Percentiles rank a stretch among this genome's conserved stretches.
Evolutionary conservation across 176 grass and related monocot genomes (phyloP).

Genomic region (Chrysopogon serrulatus): DNA sequence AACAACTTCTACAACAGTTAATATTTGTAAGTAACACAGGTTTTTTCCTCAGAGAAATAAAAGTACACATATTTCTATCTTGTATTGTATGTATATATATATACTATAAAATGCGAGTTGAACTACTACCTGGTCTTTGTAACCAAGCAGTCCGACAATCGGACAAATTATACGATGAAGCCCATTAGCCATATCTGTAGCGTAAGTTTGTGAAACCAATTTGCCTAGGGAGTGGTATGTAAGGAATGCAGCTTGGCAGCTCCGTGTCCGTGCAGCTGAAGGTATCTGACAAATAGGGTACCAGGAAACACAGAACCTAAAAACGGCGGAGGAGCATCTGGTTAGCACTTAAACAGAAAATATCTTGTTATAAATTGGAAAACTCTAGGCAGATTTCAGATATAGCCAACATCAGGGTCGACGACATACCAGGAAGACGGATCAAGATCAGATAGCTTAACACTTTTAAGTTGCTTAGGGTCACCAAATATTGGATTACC

Average conservation of each 20-base stretch:
- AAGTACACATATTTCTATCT: not conserved
- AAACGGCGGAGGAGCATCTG: not conserved
- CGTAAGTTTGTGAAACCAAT: constrained; percentile 29
- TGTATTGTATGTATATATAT: not conserved
- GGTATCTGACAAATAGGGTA: constrained; percentile 49
- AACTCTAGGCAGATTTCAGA: not conserved
- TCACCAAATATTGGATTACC: constrained; percentile 31
- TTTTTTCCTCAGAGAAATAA: not conserved
- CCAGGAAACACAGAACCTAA: constrained; percentile 48
- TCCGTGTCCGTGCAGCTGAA: constrained; percentile 9
- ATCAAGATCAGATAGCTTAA: constrained; percentile 38
- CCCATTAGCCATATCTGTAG: not conserved
- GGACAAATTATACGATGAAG: constrained; percentile 10
- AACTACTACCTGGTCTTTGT: constrained; percentile 46
- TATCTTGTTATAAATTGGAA: not conserved
- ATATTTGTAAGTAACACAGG: not conserved
- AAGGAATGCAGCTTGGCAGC: constrained; percentile 24
- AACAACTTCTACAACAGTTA: not conserved
- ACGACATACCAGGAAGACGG: constrained; percentile 42
- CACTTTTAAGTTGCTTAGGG: constrained; percentile 21
- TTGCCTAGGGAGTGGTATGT: constrained; percentile 39
- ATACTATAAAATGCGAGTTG: no score
- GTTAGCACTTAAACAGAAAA: not conserved
- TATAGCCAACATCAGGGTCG: not conserved
- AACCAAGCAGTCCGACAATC: constrained; percentile 36